Evolutionary conservation across 2,329 filamentous ascomycete species (phyloP).

Genomic region (Bipolaris sorokiniana): DNA sequence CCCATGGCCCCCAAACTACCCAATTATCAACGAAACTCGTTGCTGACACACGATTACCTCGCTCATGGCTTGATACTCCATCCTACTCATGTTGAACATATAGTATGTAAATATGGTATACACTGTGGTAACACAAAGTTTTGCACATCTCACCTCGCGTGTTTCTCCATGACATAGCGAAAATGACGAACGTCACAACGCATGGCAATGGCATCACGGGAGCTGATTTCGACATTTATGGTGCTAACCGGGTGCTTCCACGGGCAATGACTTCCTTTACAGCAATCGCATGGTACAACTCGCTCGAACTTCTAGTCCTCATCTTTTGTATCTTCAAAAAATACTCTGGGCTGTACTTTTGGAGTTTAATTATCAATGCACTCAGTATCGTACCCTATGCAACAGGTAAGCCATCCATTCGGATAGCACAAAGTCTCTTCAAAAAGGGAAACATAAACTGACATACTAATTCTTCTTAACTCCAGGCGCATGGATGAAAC

Average conservation of each 20-base stretch:
- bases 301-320: conserved; percentile 24
- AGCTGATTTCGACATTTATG: conserved; percentile 16
- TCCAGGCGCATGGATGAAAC: conserved; percentile 9
- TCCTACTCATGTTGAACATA: neutral
- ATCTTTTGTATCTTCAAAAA: conserved; percentile 24
- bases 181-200: neutral
- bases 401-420: conserved; percentile 10
- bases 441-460: neutral
- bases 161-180: neutral
- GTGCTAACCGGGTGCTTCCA: conserved; percentile 9
- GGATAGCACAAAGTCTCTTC: too few species aligned
- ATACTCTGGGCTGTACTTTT: conserved; percentile 26
- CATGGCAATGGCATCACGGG: conserved; percentile 5
- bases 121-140: neutral
- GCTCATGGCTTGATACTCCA: neutral
- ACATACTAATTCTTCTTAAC: neutral
- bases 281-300: conserved; percentile 28
- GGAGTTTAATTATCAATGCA: conserved; percentile 16
- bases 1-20: neutral
- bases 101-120: neutral
- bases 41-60: conserved; percentile 8
- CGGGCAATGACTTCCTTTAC: conserved; percentile 18
- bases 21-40: neutral
- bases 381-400: conserved; percentile 18
- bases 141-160: neutral